Conservation (phyloP, 768 basidiomycete species). For the Xerocomellus dryophilus region DNA sequence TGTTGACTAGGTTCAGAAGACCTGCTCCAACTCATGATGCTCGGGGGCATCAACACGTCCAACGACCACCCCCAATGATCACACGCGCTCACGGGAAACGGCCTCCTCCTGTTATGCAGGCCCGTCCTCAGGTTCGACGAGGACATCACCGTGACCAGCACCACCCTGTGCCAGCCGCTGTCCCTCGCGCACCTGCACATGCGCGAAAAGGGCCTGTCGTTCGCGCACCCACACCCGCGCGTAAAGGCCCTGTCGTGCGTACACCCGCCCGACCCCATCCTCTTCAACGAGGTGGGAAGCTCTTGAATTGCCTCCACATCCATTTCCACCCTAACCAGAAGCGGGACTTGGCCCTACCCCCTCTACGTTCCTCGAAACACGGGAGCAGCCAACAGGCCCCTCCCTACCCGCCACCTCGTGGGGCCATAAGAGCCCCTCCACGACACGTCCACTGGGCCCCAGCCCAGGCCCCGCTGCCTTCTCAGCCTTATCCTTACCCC, state of each 20-base stretch:
- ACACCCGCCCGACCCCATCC: slow-evolving; percentile 8
- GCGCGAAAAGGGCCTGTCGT: slow-evolving; percentile 17
- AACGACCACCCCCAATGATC: slow-evolving; percentile 14
- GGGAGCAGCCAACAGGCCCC: slow-evolving; percentile 8
- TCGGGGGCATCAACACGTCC: slow-evolving; percentile 14
- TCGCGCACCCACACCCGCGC: slow-evolving; percentile 11
- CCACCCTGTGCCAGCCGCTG: slow-evolving; percentile 1
- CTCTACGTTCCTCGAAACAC: slow-evolving; percentile 9
- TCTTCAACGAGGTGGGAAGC: slow-evolving; percentile 12
- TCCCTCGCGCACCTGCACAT: slow-evolving; percentile 10
- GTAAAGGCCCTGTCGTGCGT: slow-evolving; percentile 16
- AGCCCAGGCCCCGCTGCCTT: slow-evolving; percentile 26
- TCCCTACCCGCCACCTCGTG: slow-evolving; percentile 24
- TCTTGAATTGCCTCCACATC: slow-evolving; percentile 24
- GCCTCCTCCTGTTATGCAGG: slow-evolving; percentile 15
- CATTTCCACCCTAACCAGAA: slow-evolving; percentile 27
- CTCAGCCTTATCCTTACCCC: slow-evolving; percentile 28
- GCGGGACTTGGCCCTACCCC: slow-evolving; percentile 12
- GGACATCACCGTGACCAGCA: slow-evolving; percentile 16
- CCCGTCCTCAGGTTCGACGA: slow-evolving; percentile 19
- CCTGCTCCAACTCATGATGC: slow-evolving; percentile 14
- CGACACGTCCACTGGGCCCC: slow-evolving; percentile 31
- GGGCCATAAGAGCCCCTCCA: slow-evolving; percentile 11
- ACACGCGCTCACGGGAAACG: slow-evolving; percentile 20
- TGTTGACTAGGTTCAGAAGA: slow-evolving; percentile 25